Conservation (phyloP, 2,329 filamentous ascomycete genomes). For the Fusarium albosuccineum region DNA sequence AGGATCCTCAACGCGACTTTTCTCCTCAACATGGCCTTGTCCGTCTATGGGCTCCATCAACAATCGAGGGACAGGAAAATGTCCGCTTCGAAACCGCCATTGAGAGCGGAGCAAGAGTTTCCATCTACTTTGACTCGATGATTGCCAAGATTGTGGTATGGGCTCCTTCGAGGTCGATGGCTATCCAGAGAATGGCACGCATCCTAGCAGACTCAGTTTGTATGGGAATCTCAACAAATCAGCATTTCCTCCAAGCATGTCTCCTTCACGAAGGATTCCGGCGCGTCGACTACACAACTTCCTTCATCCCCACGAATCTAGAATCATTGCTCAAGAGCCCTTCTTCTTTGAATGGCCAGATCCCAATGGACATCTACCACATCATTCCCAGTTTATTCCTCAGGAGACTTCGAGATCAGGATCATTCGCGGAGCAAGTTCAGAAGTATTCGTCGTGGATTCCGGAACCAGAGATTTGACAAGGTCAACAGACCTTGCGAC, state of each 20-base stretch:
- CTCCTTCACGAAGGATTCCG: slow-evolving; percentile 72
- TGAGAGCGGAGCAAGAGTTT: slow-evolving; percentile 51
- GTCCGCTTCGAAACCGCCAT: slow-evolving; percentile 59
- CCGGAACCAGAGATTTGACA: slow-evolving; percentile 2
- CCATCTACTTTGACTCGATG: slow-evolving; percentile 62
- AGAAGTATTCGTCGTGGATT: neutral
- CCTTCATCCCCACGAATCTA: slow-evolving; percentile 75
- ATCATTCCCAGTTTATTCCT: neutral
- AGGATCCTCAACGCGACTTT: slow-evolving; percentile 56
- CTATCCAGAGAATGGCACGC: slow-evolving; percentile 52
- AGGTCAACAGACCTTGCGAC: slow-evolving; percentile 3
- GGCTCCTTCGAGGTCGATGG: slow-evolving; percentile 52
- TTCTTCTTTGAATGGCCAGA: neutral
- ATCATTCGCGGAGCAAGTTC: neutral
- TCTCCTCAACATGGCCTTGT: slow-evolving; percentile 49
- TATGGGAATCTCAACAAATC: slow-evolving; percentile 42
- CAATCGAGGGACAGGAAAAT: slow-evolving; percentile 12
- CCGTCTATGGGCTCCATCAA: slow-evolving; percentile 48
- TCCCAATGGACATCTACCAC: neutral
- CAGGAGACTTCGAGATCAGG: neutral
- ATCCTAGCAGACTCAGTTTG: slow-evolving; percentile 54
- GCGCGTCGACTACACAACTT: slow-evolving; percentile 63
- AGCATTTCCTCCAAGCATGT: slow-evolving; percentile 73
- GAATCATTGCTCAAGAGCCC: slow-evolving; percentile 66
- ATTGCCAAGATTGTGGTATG: slow-evolving; percentile 61